These are phyloP conservation scores for Penicillium alfredii DNA, from an alignment of 495 filamentous ascomycete genomes.

Conservation along the genomic window DNA sequence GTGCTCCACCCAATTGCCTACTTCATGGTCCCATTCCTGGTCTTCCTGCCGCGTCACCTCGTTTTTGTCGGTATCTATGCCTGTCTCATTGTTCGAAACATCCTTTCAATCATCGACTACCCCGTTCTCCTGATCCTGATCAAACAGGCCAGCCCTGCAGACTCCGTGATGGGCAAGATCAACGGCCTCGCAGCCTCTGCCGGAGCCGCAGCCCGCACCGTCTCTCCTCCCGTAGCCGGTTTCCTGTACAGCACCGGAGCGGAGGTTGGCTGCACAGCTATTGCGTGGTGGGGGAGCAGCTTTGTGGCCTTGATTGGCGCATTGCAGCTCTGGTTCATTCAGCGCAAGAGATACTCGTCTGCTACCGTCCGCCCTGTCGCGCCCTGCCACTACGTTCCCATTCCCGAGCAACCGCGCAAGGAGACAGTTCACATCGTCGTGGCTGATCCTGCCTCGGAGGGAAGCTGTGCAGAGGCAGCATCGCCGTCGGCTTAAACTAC, in stretches of 20 bases:
- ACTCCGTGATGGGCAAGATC: constrained; percentile 63
- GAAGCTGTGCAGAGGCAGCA: too few relatives aligned
- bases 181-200: constrained; percentile 78
- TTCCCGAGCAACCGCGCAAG: constrained; percentile 19
- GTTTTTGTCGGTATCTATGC: constrained; percentile 66
- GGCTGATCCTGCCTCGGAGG: constrained; percentile 23
- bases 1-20: constrained; percentile 71
- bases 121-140: constrained; percentile 75
- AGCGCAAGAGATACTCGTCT: constrained; percentile 41
- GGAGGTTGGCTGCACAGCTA: constrained; percentile 59
- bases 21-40: constrained; percentile 65
- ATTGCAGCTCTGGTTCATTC: constrained; percentile 61
- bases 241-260: constrained; percentile 66
- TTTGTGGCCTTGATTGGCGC: constrained; percentile 64
- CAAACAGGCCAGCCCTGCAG: constrained; percentile 72
- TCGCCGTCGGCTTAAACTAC: too few relatives aligned
- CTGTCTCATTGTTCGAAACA: constrained; percentile 65
- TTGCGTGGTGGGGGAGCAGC: constrained; percentile 74
- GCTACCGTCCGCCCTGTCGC: constrained; percentile 31
- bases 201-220: constrained; percentile 68
- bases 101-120: constrained; percentile 70
- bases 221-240: constrained; percentile 71
- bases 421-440: constrained; percentile 38
- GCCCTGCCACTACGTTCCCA: constrained; percentile 22
- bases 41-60: constrained; percentile 51